Base-by-base conservation (phyloP, 192 early-diverging fungal genomes). In the Dispira simplex region DNA sequence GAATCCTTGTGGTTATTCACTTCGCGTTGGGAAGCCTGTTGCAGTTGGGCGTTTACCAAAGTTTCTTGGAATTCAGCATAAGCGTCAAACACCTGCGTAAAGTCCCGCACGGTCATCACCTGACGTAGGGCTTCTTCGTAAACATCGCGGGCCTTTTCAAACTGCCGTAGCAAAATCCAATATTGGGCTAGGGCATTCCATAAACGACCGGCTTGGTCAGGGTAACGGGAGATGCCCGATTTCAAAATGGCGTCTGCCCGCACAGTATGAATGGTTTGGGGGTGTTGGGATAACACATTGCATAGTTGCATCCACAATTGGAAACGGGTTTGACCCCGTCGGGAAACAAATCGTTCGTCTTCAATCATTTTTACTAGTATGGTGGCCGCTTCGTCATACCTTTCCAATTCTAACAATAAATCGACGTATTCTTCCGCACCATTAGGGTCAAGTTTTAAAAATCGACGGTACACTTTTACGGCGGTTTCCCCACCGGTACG, bases 11-110 rank as follows among this genome's bases (percentile, higher is more conserved):
- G 73, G 8, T 65, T 69, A 8, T 44, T 44, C 8, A 69, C 77
- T 20, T 73, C 83, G 2, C 75, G 67, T 49, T 76, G 74, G 0
- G 80, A 83, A 25, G 85, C 76, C 16, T 71, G 70, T 65, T 87
- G 85, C 85, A 97, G 87, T 25, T 80, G 83, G 11, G 77, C 74
- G 10, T 81, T 73, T 39, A 97, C 83, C 44, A 89, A 78, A 14
- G 77, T 74, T 68, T 96, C 92, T 64, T 93, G 90, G 64, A 95
- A 87, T 58, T 94, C 84, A 12, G 91, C 90, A 68, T 97, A 99
- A 1, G 93, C 86, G 66, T 99, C 93, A 79, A 99, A 99, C 65
- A 99, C 86, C 65, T 89, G 80, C 0, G 92, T 85, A 65, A 99
- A 99, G 69, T 97, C 95, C 11, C 87, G 80, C 45, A 97, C 88